Evolutionary conservation across 2,329 filamentous ascomycete genomes (phyloP).

Genomic region (Phyllosticta citrichinensis): DNA sequence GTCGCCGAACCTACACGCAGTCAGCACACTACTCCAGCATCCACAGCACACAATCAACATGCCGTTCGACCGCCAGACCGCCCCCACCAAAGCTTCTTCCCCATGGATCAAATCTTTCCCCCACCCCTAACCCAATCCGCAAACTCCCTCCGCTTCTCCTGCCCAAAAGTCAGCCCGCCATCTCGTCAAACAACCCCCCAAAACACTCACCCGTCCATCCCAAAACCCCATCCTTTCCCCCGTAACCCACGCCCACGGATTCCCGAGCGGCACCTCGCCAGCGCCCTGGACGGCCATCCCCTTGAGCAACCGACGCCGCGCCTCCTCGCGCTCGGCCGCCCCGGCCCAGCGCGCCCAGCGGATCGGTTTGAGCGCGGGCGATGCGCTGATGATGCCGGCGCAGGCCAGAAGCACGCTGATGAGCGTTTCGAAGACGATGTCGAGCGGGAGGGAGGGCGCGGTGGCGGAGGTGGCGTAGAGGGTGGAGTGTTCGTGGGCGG

Average conservation of each 20-base stretch:
- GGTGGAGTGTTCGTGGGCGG: slow-evolving; percentile 80
- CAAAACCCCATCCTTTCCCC: slow-evolving; percentile 78
- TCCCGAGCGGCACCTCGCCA: slow-evolving; percentile 43
- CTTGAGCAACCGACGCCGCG: slow-evolving; percentile 55
- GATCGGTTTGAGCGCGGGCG: slow-evolving; percentile 73
- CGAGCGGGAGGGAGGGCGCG: slow-evolving; percentile 53
- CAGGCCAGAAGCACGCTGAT: slow-evolving; percentile 71
- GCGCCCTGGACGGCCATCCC: slow-evolving; percentile 21
- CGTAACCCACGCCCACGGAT: slow-evolving; percentile 61
- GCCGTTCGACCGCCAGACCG: no score
- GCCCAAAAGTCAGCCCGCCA: background rate
- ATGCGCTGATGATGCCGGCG: slow-evolving; percentile 68
- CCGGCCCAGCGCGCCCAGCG: slow-evolving; percentile 74
- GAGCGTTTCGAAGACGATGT: slow-evolving; percentile 82
- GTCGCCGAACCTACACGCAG: background rate
- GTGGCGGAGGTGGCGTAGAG: slow-evolving; percentile 43
- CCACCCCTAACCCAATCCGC: slow-evolving; percentile 54
- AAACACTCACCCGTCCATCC: slow-evolving; percentile 61
- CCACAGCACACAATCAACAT: no score
- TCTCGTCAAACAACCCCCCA: background rate
- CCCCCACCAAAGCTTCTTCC: no score
- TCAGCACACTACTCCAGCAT: background rate
- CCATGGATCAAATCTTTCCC: background rate
- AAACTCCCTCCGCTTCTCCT: slow-evolving; percentile 64
- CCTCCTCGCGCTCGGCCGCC: slow-evolving; percentile 71